A percentile compares a stretch with the other conserved stretches of the same genome.
phyloP scores from a whole-genome alignment of 2,329 filamentous ascomycete species.

The Cladosporium sphaerospermum region DNA sequence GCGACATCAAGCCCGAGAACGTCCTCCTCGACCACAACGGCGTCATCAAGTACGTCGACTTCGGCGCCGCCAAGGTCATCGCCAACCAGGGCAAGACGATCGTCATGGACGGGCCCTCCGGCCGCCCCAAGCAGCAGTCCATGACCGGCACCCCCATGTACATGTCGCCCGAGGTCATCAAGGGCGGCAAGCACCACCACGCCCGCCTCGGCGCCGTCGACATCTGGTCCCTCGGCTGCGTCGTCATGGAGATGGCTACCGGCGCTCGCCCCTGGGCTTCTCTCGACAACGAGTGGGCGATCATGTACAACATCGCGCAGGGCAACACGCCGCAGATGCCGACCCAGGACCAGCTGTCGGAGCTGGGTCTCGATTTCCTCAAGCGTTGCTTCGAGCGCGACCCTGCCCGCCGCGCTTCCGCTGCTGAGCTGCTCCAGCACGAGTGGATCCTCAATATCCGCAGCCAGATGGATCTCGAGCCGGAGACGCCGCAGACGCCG shows the following conservation, averaged over 20 bases:
- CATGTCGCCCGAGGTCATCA: conserved; percentile 99
- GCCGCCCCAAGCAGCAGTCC: conserved; percentile 58
- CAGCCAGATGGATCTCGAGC: conserved; percentile 42
- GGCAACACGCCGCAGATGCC: conserved; percentile 88
- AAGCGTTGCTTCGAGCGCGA: conserved; percentile 80
- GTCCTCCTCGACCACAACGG: conserved; percentile 95
- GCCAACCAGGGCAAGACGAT: conserved; percentile 87
- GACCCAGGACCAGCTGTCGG: conserved; percentile 72
- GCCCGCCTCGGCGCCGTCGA: conserved; percentile 83
- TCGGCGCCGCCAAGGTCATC: conserved; percentile 95
- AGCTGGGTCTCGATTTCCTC: conserved; percentile 80
- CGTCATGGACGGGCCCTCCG: conserved; percentile 45
- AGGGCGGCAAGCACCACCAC: conserved; percentile 67
- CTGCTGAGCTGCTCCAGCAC: conserved; percentile 85
- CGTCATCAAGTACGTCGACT: conserved; percentile 98
- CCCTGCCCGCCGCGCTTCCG: conserved; percentile 69
- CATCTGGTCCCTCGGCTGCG: conserved; percentile 93
- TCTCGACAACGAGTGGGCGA: conserved; percentile 98
- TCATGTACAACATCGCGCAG: conserved; percentile 99
- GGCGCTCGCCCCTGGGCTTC: conserved; percentile 90
- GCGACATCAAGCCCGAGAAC: conserved; percentile 97
- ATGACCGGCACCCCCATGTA: conserved; percentile 99
- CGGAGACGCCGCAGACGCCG: conserved; percentile 40
- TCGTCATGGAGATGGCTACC: conserved; percentile 96
- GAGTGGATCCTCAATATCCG: conserved; percentile 66